Evolutionary conservation across 2,329 filamentous ascomycete species (phyloP).

Genomic region (Thermothelomyces thermophilus): DNA sequence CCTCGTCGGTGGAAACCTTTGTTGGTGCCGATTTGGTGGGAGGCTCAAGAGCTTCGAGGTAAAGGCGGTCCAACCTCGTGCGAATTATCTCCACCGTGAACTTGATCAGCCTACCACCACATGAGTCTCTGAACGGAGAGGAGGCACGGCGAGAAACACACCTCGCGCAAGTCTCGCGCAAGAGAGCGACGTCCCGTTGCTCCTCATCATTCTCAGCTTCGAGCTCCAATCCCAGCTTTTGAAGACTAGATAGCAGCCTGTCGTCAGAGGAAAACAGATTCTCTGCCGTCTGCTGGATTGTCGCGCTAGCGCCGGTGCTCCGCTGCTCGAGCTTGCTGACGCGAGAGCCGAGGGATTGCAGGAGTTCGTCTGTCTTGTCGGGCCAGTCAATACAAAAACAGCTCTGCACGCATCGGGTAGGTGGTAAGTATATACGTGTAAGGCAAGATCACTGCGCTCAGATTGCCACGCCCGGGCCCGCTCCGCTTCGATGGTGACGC

Average conservation of each 20-base stretch:
- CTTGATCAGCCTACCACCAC: conserved; percentile 44
- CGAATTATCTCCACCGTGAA: conserved; percentile 49
- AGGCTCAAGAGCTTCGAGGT: conserved; percentile 40
- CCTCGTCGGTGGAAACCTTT: conserved; percentile 34
- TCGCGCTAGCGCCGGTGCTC: conserved; percentile 36
- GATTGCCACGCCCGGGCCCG: conserved; percentile 35
- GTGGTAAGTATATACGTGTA: conserved; percentile 33
- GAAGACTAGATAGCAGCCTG: conserved; percentile 56
- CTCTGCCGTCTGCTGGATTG: conserved; percentile 43
- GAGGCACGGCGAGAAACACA: conserved; percentile 23
- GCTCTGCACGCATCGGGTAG: not conserved
- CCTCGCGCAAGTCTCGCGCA: conserved; percentile 54
- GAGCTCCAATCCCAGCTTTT: conserved; percentile 59
- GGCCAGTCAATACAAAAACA: not conserved
- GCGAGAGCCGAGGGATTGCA: conserved; percentile 40
- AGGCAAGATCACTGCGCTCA: conserved; percentile 36
- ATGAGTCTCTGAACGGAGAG: conserved; percentile 12
- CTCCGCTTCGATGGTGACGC: conserved; percentile 32
- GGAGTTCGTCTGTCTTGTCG: conserved; percentile 42
- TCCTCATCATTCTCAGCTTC: conserved; percentile 47
- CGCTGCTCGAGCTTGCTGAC: conserved; percentile 47
- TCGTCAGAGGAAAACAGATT: conserved; percentile 55
- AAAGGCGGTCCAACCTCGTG: conserved; percentile 49
- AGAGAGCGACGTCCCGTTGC: conserved; percentile 45
- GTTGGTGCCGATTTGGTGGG: conserved; percentile 12